phyloP scores from a whole-genome alignment of 352 stramenopile genomes.

The Globisporangium viniferum region DNA sequence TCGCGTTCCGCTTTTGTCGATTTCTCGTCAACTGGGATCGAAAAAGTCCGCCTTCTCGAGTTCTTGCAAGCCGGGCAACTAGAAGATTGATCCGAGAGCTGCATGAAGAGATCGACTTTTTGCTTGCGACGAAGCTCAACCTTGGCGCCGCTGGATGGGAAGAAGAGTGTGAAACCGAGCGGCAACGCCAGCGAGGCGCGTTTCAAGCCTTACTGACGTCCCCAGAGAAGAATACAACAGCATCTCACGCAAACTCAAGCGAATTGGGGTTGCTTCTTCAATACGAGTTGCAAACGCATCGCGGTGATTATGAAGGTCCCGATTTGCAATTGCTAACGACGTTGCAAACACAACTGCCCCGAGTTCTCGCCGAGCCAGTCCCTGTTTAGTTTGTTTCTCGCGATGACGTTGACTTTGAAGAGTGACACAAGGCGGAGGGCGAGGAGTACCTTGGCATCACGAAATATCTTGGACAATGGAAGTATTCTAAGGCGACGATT shows the following conservation, averaged over 20 bases:
- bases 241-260: neutral
- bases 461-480: neutral
- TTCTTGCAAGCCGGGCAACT: neutral
- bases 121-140: neutral
- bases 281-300: neutral
- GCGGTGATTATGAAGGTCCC: neutral
- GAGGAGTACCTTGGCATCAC: neutral
- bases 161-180: neutral
- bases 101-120: neutral
- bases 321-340: neutral
- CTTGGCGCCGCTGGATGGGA: neutral
- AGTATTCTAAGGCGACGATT: neutral
- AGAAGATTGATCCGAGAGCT: neutral
- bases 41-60: neutral
- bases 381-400: neutral
- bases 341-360: neutral
- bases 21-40: neutral
- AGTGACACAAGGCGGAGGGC: neutral
- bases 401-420: constrained; percentile 2
- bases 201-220: neutral
- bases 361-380: neutral
- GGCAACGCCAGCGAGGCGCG: neutral
- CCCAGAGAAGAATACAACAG: neutral
- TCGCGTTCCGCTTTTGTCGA: neutral
- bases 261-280: neutral